These are phyloP conservation scores for Dentipellis sp. DNA, from an alignment of 768 basidiomycete species.

Conservation along the genomic window DNA sequence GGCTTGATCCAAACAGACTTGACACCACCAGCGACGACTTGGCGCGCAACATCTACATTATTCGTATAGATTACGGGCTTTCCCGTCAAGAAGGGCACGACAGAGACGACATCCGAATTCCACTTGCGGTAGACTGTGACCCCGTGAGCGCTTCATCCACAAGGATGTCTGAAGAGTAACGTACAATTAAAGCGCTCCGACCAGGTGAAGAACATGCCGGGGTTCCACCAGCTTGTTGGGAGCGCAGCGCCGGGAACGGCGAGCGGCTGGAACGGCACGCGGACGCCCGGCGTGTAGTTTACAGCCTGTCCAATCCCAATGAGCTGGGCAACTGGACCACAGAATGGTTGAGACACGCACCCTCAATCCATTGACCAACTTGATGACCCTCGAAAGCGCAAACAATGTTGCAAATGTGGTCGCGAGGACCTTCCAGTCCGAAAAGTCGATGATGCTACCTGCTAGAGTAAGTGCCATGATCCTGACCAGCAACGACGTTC, in stretches of 20 bases:
- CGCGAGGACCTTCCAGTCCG: not conserved
- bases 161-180: not conserved
- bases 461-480: no score
- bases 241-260: conserved; percentile 25
- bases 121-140: conserved; percentile 6
- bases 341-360: conserved; percentile 16
- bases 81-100: conserved; percentile 9
- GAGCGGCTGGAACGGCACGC: conserved; percentile 33
- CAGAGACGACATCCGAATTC: conserved; percentile 4
- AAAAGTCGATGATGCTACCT: not conserved
- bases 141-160: not conserved
- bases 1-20: conserved; percentile 13
- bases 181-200: conserved; percentile 25
- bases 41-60: conserved; percentile 11
- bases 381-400: conserved; percentile 23
- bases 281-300: conserved; percentile 28
- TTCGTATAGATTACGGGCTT: conserved; percentile 5
- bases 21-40: conserved; percentile 9
- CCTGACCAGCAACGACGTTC: no score
- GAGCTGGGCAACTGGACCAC: not conserved
- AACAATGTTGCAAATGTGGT: conserved; percentile 14
- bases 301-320: conserved; percentile 21
- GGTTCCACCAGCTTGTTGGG: conserved; percentile 33
- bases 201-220: conserved; percentile 29
- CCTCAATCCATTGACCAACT: conserved; percentile 22